Evolutionary conservation across 2,329 filamentous ascomycete genomes (phyloP).

Genomic region (Corinectria fuckeliana): DNA sequence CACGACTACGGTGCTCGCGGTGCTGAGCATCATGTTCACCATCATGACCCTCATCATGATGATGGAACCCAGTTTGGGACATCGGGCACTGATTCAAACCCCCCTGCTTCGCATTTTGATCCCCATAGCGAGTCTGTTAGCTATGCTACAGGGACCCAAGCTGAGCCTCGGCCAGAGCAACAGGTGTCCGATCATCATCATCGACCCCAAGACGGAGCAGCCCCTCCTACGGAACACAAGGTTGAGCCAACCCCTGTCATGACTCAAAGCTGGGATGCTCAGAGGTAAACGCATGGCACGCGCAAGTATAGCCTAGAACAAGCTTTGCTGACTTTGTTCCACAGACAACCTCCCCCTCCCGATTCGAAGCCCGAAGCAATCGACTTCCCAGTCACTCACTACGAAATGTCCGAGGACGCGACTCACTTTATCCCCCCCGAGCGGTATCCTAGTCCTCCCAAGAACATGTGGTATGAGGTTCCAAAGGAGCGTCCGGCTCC

Average conservation of each 20-base stretch:
- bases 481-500: slow-evolving; percentile 68
- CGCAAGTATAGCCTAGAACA: background rate
- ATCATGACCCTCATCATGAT: slow-evolving; percentile 25
- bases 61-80: slow-evolving; percentile 21
- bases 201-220: slow-evolving; percentile 21
- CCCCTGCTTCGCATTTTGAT: slow-evolving; percentile 29
- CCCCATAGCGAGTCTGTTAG: slow-evolving; percentile 43
- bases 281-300: slow-evolving; percentile 49
- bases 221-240: slow-evolving; percentile 29
- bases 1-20: slow-evolving; percentile 24
- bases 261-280: slow-evolving; percentile 59
- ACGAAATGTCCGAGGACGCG: slow-evolving; percentile 81
- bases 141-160: slow-evolving; percentile 53
- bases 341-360: slow-evolving; percentile 67
- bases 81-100: slow-evolving; percentile 25
- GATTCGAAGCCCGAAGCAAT: slow-evolving; percentile 83
- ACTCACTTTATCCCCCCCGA: slow-evolving; percentile 78
- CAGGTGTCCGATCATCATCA: slow-evolving; percentile 28
- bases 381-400: slow-evolving; percentile 80
- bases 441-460: slow-evolving; percentile 82
- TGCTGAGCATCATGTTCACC: slow-evolving; percentile 25
- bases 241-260: slow-evolving; percentile 31
- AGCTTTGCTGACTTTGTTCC: slow-evolving; percentile 17
- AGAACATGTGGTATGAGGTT: slow-evolving; percentile 87
- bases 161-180: slow-evolving; percentile 55